These are phyloP conservation scores for Irpex sp. DNA, from an alignment of 1,284 basidiomycete genomes.

Conservation along the genomic window DNA sequence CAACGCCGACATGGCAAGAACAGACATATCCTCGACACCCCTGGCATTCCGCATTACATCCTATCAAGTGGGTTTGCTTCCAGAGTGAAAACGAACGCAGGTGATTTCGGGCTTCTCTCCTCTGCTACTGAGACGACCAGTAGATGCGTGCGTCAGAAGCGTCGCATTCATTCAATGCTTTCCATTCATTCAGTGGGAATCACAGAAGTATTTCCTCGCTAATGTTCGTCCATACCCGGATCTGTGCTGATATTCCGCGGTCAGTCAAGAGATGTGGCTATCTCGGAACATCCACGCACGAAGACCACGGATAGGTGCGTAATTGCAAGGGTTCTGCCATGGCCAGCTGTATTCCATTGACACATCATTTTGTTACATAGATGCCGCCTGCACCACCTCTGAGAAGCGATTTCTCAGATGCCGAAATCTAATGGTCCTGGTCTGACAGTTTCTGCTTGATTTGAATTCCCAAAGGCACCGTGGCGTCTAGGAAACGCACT, in stretches of 20 bases:
- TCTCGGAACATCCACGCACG: background rate
- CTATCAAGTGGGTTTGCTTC: constrained; percentile 4
- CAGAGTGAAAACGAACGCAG: constrained; percentile 3
- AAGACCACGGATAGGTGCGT: background rate
- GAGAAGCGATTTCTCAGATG: background rate
- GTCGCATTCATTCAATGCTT: background rate
- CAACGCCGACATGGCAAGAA: constrained; percentile 1
- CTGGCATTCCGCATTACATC: constrained; percentile 7
- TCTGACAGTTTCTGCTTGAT: constrained; percentile 21
- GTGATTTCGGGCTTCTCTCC: constrained; percentile 2
- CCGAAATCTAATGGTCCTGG: background rate
- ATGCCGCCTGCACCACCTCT: constrained; percentile 1
- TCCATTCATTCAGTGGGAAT: background rate
- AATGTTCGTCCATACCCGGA: background rate
- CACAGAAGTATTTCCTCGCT: background rate
- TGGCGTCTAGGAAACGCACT: background rate
- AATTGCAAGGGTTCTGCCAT: background rate
- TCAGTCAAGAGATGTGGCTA: background rate
- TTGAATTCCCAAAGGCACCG: background rate
- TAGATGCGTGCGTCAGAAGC: constrained; percentile 1
- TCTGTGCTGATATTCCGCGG: background rate
- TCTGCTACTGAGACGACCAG: background rate
- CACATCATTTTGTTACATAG: background rate
- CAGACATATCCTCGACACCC: background rate
- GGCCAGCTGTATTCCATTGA: background rate